Evolutionary conservation across 257 asterid genomes (phyloP), one percentile per base, ranked within the genome.

Genomic region (Datura wrightii): DNA sequence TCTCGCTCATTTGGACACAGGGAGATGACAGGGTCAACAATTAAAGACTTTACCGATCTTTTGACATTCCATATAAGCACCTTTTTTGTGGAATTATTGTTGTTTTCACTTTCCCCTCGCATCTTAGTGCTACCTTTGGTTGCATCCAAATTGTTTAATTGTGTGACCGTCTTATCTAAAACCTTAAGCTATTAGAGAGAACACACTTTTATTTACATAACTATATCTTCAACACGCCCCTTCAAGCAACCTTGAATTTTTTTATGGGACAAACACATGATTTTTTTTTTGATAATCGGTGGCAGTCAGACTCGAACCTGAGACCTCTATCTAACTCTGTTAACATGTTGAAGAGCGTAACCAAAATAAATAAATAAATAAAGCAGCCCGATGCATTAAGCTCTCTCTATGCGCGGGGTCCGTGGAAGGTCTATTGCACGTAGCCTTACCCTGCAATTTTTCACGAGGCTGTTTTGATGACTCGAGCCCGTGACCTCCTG

Each of bases 111-210:
- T 42, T 37, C 48, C 50, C 76, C 24, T 66, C 41, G 48, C 50
- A 66, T 15, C 48, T 66, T 66, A 37, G 74, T 8, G 13, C 76
- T 15, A 37, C 50, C 13, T 37, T 13, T 37, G 14, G 50, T 37
- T 66, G 24, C 79, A 70, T 67, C 50, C 78, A 67, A 67, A 37
- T 67, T 67, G 52, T 67, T 39, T n/a, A 37, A 67, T 67, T 15
- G 50, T 37, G 50, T 67, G 78, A 3, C 14, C 3, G 5, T 15
- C 11, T 39, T 13, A 37, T 37, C 48, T 7, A 67, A 37, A 67
- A 39, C 15, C 31, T 67, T 37, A 15, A 66, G 31, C 31, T 24
- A 24, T 24, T 24, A 24, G 31, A 24, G 31, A 24, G 31, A 24
- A 24, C 31, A 24, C 76, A 39, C 50, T 67, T 67, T 15, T 67